Base-by-base conservation (phyloP, 1,139 yeast species). In the Nakaseomyces delphensis region DNA sequence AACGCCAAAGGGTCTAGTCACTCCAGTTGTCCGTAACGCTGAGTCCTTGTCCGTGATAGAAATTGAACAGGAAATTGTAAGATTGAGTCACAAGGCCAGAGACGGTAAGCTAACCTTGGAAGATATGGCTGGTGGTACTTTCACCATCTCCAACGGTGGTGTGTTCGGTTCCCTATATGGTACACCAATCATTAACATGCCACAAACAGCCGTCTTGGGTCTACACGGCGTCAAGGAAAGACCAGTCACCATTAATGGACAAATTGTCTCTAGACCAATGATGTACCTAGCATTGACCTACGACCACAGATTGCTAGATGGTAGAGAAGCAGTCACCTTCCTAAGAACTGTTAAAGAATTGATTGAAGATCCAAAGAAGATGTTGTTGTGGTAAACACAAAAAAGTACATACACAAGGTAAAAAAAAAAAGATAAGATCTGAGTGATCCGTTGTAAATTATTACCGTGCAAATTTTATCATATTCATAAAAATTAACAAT, bases 61-160 rank as follows among this genome's bases (percentile, higher is more conserved):
- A 51, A 82, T 91, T 56, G 99, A 91, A 71, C 67, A 81, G 60
- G 96, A 86, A 67, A 89, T 91, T 55, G 63, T 79, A 46, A 69
- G 70, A 55, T 75, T 91, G 62, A 94, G 97, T 68, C 73, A 73
- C 65, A 91, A 87, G 71, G 98, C 98, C 52, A 85, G 98, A 68
- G 97, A 91, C 64, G 93, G 93, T 62, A 89, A 91, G 72, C 77
- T 91, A 63, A 84, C 97, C 45, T 72, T 91, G 55, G 99, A 91
- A 73, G 99, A 91, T 68, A 91, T 93, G 98, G 79, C 96, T 49
- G 98, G 99, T 66, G 99, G 99, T 67, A 89, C 97, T 49, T 89
- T 91, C 74, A 91, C 99, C 62, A 91, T 91, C 61, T 91, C 98
- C 47, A 91, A 91, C 71, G 99, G 99, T 66, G 99, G 99, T 67